Percentiles rank a stretch among this genome's conserved stretches.
Evolutionary conservation across 352 stramenopile species (phyloP).

Genomic region (Globisporangium paroecandrum): DNA sequence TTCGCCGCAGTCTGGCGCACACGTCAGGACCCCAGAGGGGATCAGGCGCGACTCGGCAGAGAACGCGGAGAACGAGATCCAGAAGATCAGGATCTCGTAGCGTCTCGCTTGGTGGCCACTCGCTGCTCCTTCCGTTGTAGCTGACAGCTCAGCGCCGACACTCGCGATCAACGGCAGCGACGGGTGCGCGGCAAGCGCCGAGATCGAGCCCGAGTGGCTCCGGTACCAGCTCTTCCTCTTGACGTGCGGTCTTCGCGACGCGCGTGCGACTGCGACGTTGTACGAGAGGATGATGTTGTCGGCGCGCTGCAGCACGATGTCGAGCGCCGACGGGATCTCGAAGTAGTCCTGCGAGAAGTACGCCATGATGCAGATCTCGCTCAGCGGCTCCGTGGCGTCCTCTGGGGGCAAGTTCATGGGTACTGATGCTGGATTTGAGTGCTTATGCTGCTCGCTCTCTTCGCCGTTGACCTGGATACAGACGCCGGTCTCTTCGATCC

Average conservation of each 20-base stretch:
- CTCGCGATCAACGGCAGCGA: slow-evolving; percentile 74
- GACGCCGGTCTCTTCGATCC: slow-evolving; percentile 55
- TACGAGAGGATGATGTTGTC: slow-evolving; percentile 80
- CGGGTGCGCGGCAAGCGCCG: slow-evolving; percentile 67
- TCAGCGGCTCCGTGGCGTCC: slow-evolving; percentile 26
- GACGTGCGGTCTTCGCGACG: slow-evolving; percentile 36
- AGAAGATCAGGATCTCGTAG: slow-evolving; percentile 78
- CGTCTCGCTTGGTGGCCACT: slow-evolving; percentile 20
- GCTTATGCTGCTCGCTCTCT: slow-evolving; percentile 19
- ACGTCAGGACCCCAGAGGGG: slow-evolving; percentile 68
- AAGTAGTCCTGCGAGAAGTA: slow-evolving; percentile 80
- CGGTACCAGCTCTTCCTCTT: slow-evolving; percentile 83
- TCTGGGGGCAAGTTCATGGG: background rate
- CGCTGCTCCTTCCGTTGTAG: background rate
- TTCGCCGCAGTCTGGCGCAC: slow-evolving; percentile 35
- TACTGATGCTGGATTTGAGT: background rate
- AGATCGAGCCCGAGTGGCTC: slow-evolving; percentile 63
- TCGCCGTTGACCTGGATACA: slow-evolving; percentile 72
- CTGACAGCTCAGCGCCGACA: slow-evolving; percentile 30
- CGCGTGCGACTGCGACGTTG: slow-evolving; percentile 43
- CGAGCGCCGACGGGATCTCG: slow-evolving; percentile 64
- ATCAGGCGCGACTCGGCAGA: slow-evolving; percentile 75
- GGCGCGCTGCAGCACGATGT: slow-evolving; percentile 68
- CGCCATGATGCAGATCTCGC: slow-evolving; percentile 70
- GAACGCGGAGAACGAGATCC: slow-evolving; percentile 82